Conservation (phyloP, 495 filamentous ascomycete genomes). For the Penicillium bovifimosum region DNA sequence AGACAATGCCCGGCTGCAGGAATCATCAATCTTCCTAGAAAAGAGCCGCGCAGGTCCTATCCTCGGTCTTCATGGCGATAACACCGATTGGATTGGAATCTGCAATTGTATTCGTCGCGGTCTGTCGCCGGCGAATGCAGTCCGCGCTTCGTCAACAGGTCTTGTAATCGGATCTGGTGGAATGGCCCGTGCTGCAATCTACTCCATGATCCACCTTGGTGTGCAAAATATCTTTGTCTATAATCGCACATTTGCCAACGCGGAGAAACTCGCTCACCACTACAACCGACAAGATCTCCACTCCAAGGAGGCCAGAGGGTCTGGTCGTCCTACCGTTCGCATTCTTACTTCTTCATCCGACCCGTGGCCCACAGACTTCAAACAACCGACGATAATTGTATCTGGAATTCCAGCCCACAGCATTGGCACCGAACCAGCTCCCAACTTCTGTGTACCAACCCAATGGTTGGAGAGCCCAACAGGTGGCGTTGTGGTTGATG, state of each 20-base stretch:
- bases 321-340: slow-evolving; percentile 38
- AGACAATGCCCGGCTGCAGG: slow-evolving; percentile 30
- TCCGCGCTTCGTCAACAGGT: slow-evolving; percentile 60
- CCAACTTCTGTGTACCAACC: slow-evolving; percentile 63
- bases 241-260: slow-evolving; percentile 58
- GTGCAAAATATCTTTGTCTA: slow-evolving; percentile 69
- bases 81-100: slow-evolving; percentile 82
- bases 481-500: slow-evolving; percentile 71
- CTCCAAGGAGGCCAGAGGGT: slow-evolving; percentile 12
- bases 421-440: slow-evolving; percentile 54
- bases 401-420: slow-evolving; percentile 68
- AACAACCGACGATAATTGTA: slow-evolving; percentile 67
- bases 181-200: slow-evolving; percentile 75
- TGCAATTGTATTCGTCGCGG: slow-evolving; percentile 61
- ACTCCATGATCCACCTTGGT: slow-evolving; percentile 70
- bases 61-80: slow-evolving; percentile 67
- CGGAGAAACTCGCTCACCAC: slow-evolving; percentile 59
- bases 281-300: slow-evolving; percentile 51
- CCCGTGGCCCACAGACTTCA: slow-evolving; percentile 57
- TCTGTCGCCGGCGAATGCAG: slow-evolving; percentile 70
- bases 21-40: slow-evolving; percentile 47
- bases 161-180: slow-evolving; percentile 75
- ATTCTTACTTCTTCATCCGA: slow-evolving; percentile 52
- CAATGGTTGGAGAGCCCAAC: slow-evolving; percentile 72
- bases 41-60: slow-evolving; percentile 59